Conservation (phyloP, 768 basidiomycete genomes). For the Lactarius sp. region DNA sequence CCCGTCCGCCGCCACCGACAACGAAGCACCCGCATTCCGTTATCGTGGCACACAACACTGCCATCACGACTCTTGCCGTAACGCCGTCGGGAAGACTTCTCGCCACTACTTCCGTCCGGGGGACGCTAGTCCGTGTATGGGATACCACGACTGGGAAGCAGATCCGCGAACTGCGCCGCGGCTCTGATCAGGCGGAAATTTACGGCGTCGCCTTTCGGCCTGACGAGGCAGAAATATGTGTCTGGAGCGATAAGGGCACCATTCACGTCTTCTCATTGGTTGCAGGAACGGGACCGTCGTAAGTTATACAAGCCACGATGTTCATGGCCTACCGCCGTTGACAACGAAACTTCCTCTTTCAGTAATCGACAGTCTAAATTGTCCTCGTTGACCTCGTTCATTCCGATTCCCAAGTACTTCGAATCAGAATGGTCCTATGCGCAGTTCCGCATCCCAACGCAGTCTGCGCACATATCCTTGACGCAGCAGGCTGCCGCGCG, state of each 20-base stretch:
- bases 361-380: constrained; percentile 85
- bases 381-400: constrained; percentile 71
- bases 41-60: constrained; percentile 77
- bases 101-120: constrained; percentile 78
- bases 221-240: constrained; percentile 82
- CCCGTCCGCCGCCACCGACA: constrained; percentile 50
- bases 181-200: constrained; percentile 86
- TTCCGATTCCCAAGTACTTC: constrained; percentile 87
- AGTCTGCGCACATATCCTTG: constrained; percentile 76
- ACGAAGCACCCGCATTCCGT: constrained; percentile 70
- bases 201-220: constrained; percentile 86
- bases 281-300: constrained; percentile 59
- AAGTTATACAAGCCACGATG: constrained; percentile 33
- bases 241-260: constrained; percentile 95
- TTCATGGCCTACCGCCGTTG: not conserved
- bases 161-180: constrained; percentile 74
- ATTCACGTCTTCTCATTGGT: constrained; percentile 80
- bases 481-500: constrained; percentile 58
- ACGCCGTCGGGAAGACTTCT: constrained; percentile 75
- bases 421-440: constrained; percentile 97
- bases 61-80: constrained; percentile 71
- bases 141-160: constrained; percentile 69
- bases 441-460: constrained; percentile 82
- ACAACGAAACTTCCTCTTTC: not conserved
- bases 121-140: constrained; percentile 87